These are phyloP conservation scores for Leccinum sublutescens DNA, from an alignment of 768 basidiomycete genomes.

Conservation along the genomic window DNA sequence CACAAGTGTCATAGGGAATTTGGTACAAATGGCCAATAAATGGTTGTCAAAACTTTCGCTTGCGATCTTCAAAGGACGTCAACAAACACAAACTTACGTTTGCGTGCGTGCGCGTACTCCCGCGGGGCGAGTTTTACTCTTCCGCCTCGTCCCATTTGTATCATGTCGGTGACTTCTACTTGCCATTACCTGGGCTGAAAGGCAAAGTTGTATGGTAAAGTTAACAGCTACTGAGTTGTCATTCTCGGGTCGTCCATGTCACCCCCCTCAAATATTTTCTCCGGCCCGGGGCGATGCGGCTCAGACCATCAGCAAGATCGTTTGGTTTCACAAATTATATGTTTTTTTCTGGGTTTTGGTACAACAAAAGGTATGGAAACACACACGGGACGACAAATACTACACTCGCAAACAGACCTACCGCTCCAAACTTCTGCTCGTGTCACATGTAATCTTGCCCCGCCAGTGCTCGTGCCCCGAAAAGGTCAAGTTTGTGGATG, in stretches of 20 bases:
- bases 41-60: constrained; percentile 80
- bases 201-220: too few relatives aligned
- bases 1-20: constrained; percentile 74
- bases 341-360: constrained; percentile 11
- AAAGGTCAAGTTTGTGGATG: neutral
- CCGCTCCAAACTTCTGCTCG: constrained; percentile 10
- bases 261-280: too few relatives aligned
- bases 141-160: neutral
- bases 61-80: constrained; percentile 56
- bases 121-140: neutral
- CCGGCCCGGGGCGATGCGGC: too few relatives aligned
- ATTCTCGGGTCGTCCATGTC: too few relatives aligned
- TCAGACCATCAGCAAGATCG: neutral
- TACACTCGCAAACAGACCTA: constrained; percentile 6
- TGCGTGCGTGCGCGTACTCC: neutral
- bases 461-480: neutral
- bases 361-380: constrained; percentile 5
- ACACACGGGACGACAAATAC: constrained; percentile 7
- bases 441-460: constrained; percentile 3
- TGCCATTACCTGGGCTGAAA: too few relatives aligned
- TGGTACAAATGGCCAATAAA: constrained; percentile 46
- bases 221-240: too few relatives aligned
- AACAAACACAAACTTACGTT: neutral
- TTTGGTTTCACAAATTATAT: neutral
- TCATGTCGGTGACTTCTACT: too few relatives aligned